phyloP scores from a whole-genome alignment of 2,329 filamentous ascomycete species.

The Penicillium sp. region DNA sequence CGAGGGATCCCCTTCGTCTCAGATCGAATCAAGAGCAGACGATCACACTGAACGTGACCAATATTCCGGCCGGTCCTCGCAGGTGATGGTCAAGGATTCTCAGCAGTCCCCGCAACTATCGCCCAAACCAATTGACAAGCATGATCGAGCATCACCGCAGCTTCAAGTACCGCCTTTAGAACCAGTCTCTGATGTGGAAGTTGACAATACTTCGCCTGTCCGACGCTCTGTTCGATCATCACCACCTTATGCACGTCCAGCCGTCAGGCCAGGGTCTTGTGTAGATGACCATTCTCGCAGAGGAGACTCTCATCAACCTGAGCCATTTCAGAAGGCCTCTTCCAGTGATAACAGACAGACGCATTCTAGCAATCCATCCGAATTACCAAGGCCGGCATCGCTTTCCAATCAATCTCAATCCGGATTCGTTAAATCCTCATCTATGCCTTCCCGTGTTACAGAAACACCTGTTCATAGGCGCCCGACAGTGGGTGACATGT shows the following conservation, averaged over 20 bases:
- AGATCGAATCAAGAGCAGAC: slow-evolving; percentile 5
- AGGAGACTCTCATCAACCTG: neutral
- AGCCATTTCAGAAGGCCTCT: slow-evolving; percentile 1
- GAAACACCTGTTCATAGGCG: slow-evolving; percentile 40
- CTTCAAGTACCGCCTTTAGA: slow-evolving; percentile 10
- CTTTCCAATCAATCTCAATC: slow-evolving; percentile 9
- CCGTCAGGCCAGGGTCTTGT: neutral
- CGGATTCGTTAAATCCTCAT: slow-evolving; percentile 32
- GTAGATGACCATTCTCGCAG: neutral
- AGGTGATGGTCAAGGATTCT: slow-evolving; percentile 39
- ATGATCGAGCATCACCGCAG: slow-evolving; percentile 1
- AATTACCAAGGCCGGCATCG: slow-evolving; percentile 5
- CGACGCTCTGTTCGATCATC: slow-evolving; percentile 23
- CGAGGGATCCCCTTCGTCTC: slow-evolving; percentile 20
- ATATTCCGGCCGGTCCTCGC: slow-evolving; percentile 27
- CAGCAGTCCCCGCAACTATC: slow-evolving; percentile 37
- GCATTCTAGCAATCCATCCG: slow-evolving; percentile 17
- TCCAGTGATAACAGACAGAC: slow-evolving; percentile 9
- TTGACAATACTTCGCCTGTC: slow-evolving; percentile 18
- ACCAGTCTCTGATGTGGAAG: slow-evolving; percentile 6
- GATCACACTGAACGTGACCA: slow-evolving; percentile 5
- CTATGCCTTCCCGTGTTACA: slow-evolving; percentile 40
- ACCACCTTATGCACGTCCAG: slow-evolving; percentile 23
- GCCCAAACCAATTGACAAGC: slow-evolving; percentile 17
- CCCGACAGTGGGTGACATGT: slow-evolving; percentile 23